Evolutionary conservation across 495 filamentous ascomycete species (phyloP).

Genomic region (Rhypophila decipiens): DNA sequence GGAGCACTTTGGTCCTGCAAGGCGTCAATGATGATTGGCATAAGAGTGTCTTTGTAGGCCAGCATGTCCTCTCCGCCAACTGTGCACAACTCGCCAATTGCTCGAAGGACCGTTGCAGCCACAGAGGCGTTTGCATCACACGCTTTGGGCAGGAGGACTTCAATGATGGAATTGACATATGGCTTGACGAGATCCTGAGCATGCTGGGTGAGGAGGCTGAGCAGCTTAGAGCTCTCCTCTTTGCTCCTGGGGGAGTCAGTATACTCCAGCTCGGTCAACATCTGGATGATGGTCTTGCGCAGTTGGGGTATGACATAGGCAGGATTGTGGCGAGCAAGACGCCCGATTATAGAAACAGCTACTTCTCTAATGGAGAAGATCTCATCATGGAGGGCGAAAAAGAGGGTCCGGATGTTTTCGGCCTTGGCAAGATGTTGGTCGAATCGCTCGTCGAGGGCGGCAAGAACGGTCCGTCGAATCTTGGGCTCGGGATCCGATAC

Average conservation of each 20-base stretch:
- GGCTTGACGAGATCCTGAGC: slow-evolving; percentile 86
- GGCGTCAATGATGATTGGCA: slow-evolving; percentile 89
- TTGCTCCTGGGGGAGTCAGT: slow-evolving; percentile 90
- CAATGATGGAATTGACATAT: slow-evolving; percentile 91
- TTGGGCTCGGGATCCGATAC: slow-evolving; percentile 85
- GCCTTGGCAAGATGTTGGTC: slow-evolving; percentile 91
- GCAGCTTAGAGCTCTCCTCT: slow-evolving; percentile 89
- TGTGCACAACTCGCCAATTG: slow-evolving; percentile 85
- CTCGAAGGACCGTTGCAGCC: slow-evolving; percentile 85
- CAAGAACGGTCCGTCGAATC: slow-evolving; percentile 81
- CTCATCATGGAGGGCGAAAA: slow-evolving; percentile 95
- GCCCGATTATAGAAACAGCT: slow-evolving; percentile 91
- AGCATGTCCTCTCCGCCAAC: slow-evolving; percentile 91
- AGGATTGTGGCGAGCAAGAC: slow-evolving; percentile 83
- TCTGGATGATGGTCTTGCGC: slow-evolving; percentile 88
- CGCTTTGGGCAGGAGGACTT: slow-evolving; percentile 82
- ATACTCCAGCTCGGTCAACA: slow-evolving; percentile 91
- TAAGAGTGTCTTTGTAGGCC: slow-evolving; percentile 76
- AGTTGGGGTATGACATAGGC: slow-evolving; percentile 95
- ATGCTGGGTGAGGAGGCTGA: slow-evolving; percentile 85
- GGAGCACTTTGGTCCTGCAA: slow-evolving; percentile 88
- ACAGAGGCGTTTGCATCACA: slow-evolving; percentile 76
- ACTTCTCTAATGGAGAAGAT: slow-evolving; percentile 87
- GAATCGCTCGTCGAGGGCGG: slow-evolving; percentile 85
- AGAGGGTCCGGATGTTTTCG: slow-evolving; percentile 90